These are phyloP conservation scores for Pisolithus tinctorius DNA, from an alignment of 768 basidiomycete species.

Conservation along the genomic window DNA sequence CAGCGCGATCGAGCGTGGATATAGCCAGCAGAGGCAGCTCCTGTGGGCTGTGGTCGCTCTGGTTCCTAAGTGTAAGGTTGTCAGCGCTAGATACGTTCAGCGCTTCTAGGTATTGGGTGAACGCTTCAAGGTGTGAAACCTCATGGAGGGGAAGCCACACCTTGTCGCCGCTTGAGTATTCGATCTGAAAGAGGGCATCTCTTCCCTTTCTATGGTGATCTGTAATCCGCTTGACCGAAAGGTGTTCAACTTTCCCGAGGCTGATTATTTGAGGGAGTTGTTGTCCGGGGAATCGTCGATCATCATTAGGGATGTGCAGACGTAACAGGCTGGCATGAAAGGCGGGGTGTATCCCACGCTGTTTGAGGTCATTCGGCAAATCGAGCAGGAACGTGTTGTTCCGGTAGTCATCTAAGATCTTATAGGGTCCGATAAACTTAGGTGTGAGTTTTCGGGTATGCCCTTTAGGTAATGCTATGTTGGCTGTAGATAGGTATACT, in stretches of 20 bases:
- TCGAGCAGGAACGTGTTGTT: too few species aligned
- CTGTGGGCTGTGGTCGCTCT: neutral
- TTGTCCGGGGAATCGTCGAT: too few species aligned
- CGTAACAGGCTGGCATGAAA: too few species aligned
- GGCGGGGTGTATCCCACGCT: too few species aligned
- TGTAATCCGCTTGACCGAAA: neutral
- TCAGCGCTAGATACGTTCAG: too few species aligned
- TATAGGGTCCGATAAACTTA: slow-evolving; percentile 30
- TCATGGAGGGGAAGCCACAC: too few species aligned
- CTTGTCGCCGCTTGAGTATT: slow-evolving; percentile 16
- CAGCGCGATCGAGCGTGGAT: neutral
- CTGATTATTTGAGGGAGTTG: too few species aligned
- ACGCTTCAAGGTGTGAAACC: too few species aligned
- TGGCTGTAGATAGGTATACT: neutral
- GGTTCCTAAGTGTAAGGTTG: neutral
- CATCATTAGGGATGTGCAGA: too few species aligned
- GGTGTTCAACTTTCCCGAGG: neutral
- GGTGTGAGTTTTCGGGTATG: slow-evolving; percentile 23
- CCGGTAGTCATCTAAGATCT: slow-evolving; percentile 10
- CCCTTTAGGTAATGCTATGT: slow-evolving; percentile 16
- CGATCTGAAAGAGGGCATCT: slow-evolving; percentile 23
- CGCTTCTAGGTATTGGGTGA: slow-evolving; percentile 15
- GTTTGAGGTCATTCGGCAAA: too few species aligned
- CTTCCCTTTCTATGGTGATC: slow-evolving; percentile 14
- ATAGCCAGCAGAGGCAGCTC: neutral